Percentiles rank a stretch among this genome's conserved stretches.
phyloP scores from a whole-genome alignment of 192 early-diverging fungal genomes.

The Rhizophagus sp. region DNA sequence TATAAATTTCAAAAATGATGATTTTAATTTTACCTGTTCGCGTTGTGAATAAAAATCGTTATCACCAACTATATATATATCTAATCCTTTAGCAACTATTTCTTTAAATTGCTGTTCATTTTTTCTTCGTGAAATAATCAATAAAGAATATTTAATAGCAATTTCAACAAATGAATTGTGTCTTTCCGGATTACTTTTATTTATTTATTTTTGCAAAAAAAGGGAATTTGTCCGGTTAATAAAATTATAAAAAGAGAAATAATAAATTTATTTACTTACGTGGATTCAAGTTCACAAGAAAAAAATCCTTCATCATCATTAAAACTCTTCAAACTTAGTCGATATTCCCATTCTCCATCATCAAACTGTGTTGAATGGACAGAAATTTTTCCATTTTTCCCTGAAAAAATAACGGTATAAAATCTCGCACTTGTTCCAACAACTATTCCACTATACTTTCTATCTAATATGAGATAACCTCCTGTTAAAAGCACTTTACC shows the following conservation, averaged over 20 bases:
- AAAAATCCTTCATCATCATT: slow-evolving; percentile 32
- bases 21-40: slow-evolving; percentile 57
- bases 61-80: slow-evolving; percentile 81
- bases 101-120: slow-evolving; percentile 31
- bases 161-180: slow-evolving; percentile 71
- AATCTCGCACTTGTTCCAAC: slow-evolving; percentile 85
- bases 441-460: slow-evolving; percentile 75
- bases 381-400: slow-evolving; percentile 40
- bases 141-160: slow-evolving; percentile 49
- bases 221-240: neutral
- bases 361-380: slow-evolving; percentile 86
- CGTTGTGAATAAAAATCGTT: slow-evolving; percentile 99
- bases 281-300: slow-evolving; percentile 38
- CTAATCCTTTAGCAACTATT: slow-evolving; percentile 50
- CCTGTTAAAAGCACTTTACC: slow-evolving; percentile 94
- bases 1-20: neutral
- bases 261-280: slow-evolving; percentile 29
- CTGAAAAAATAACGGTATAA: slow-evolving; percentile 62
- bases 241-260: neutral
- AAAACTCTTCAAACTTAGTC: slow-evolving; percentile 11
- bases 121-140: slow-evolving; percentile 40
- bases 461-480: slow-evolving; percentile 94
- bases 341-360: slow-evolving; percentile 81
- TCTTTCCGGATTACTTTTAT: slow-evolving; percentile 34
- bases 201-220: neutral